Percentiles rank a stretch among this genome's conserved stretches.
Evolutionary conservation across 2,329 filamentous ascomycete genomes (phyloP).

Genomic region (Fusarium stilboides): DNA sequence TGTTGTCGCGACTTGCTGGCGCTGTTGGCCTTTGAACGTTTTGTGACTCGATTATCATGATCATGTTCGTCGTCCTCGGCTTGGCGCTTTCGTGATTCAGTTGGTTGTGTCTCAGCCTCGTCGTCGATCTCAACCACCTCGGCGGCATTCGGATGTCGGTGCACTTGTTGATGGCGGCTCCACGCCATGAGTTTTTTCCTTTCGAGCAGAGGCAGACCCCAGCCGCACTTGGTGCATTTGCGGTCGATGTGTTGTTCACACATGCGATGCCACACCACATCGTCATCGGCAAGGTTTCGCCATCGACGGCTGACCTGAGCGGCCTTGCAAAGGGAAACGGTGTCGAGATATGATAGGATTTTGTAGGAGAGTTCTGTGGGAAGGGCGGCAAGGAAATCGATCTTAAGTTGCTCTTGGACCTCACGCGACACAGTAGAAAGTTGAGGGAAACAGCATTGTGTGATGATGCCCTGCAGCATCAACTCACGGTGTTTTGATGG

Average conservation of each 20-base stretch:
- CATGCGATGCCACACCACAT: slow-evolving; percentile 97
- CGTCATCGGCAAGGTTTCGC: slow-evolving; percentile 93
- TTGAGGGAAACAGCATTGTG: slow-evolving; percentile 97
- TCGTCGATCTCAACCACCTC: slow-evolving; percentile 48
- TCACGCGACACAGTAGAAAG: slow-evolving; percentile 92
- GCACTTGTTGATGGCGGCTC: slow-evolving; percentile 84
- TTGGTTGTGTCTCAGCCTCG: slow-evolving; percentile 37
- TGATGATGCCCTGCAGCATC: slow-evolving; percentile 96
- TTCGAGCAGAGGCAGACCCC: slow-evolving; percentile 92
- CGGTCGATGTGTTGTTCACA: slow-evolving; percentile 96
- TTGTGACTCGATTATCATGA: slow-evolving; percentile 47
- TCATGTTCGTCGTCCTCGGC: slow-evolving; percentile 50
- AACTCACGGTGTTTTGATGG: slow-evolving; percentile 94
- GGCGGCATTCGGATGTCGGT: slow-evolving; percentile 53
- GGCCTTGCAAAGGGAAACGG: slow-evolving; percentile 93
- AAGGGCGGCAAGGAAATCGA: slow-evolving; percentile 93
- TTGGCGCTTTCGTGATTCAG: slow-evolving; percentile 55
- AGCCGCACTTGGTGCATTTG: slow-evolving; percentile 95
- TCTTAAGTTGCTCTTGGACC: slow-evolving; percentile 94
- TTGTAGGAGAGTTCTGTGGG: slow-evolving; percentile 94
- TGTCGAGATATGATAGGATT: slow-evolving; percentile 93
- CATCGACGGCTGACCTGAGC: slow-evolving; percentile 93
- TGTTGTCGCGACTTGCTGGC: slow-evolving; percentile 52
- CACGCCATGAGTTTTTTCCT: slow-evolving; percentile 89
- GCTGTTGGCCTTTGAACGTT: slow-evolving; percentile 53